Evolutionary conservation across 2,329 filamentous ascomycete genomes (phyloP).

Genomic region (Aspergillus texensis): DNA sequence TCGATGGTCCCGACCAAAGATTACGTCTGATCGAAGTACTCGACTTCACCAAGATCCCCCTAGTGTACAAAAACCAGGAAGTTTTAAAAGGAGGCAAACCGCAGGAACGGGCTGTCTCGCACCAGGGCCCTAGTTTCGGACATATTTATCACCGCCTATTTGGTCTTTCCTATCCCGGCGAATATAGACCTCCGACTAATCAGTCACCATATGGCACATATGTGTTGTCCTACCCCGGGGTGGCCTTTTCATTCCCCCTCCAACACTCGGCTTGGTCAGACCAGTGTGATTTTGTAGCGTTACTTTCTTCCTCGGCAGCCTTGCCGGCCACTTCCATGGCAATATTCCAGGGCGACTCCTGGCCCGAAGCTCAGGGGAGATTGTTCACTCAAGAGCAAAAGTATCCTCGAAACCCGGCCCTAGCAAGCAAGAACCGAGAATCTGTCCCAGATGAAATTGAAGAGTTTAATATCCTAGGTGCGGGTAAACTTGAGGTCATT

Average conservation of each 20-base stretch:
- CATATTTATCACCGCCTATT: conserved; percentile 94
- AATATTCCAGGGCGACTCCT: conserved; percentile 86
- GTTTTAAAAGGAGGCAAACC: conserved; percentile 63
- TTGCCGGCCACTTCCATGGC: conserved; percentile 83
- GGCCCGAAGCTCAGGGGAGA: conserved; percentile 76
- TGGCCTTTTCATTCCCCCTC: conserved; percentile 89
- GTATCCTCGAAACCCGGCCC: conserved; percentile 71
- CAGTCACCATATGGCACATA: conserved; percentile 70
- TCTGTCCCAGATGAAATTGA: conserved; percentile 87
- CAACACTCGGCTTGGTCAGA: conserved; percentile 73
- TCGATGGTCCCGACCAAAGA: conserved; percentile 91
- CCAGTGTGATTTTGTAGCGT: conserved; percentile 76
- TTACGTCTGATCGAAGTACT: conserved; percentile 86
- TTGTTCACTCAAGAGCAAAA: conserved; percentile 76
- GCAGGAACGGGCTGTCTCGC: conserved; percentile 33
- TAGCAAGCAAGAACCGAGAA: conserved; percentile 73
- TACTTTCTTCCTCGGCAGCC: conserved; percentile 77
- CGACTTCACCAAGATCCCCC: conserved; percentile 82
- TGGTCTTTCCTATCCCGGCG: conserved; percentile 89
- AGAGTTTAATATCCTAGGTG: conserved; percentile 74
- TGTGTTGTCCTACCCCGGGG: conserved; percentile 88
- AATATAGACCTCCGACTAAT: conserved; percentile 72
- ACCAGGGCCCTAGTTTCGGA: conserved; percentile 73
- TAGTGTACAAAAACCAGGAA: conserved; percentile 81
- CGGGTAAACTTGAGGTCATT: conserved; percentile 75